Base-by-base conservation (phyloP, 306 rosid genomes). In the Boehmeria nivea region DNA sequence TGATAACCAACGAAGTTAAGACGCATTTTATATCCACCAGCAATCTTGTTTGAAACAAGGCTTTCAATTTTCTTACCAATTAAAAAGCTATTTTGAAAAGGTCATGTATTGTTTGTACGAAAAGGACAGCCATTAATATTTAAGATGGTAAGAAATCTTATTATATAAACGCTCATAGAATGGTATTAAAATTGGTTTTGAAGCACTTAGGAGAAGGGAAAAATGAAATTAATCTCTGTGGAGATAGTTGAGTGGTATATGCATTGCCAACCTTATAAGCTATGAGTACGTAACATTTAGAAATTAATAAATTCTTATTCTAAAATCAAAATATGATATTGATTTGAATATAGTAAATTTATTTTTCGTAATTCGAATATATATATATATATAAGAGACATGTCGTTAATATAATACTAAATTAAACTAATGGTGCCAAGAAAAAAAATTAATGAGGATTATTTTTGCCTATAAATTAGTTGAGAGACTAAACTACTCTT, bases 1-100 rank as follows among this genome's bases (percentile, higher is more conserved):
- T 26, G 76, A 42, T 58, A 39, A 64, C 34, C 51, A 58, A 51
- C 22, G 53, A 71, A 42, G 60, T 19, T 51, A 34, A 42, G 64
- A 27, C 23, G 45, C 40, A 59, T 24, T 43, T 47, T 60, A 25
- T 28, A 15, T 16, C 36, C 49, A 39, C 50, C 51, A 44, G 23
- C 53, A 59, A 27, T 43, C 53, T 43, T 26, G 18, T 17, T 44
- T 59, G 53, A 43, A 59, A n/a, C 45, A 59, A 25, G 49, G 26
- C n/a, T 25, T 8, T 7, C 4, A 39, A 24, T 14, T 57, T 39
- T 24, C 24, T 24, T 12, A 15, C 6, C 33, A 22, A 40, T 38
- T 53, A 31, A 52, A 53, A 33, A 34, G 26, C 26, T 31, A 34
- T 9, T 16, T 53, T 52, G 40, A 34, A 53, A 31, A 53, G 43